A percentile compares a stretch with the other conserved stretches of the same genome.
Evolutionary conservation across 371 early-diverging fungal genomes (phyloP).

Genomic region (Actinomortierella wolfii): DNA sequence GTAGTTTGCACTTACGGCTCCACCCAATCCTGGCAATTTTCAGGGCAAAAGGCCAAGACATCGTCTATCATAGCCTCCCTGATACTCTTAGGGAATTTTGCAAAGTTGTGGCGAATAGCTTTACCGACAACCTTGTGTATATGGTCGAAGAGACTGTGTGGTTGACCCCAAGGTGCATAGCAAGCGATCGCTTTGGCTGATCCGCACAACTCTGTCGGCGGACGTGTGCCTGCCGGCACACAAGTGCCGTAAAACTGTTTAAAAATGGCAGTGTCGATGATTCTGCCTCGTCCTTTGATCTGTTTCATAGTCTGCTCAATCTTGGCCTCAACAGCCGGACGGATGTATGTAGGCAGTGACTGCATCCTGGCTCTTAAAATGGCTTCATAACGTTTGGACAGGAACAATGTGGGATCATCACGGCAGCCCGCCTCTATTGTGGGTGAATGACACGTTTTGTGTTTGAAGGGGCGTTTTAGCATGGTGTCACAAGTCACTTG

Average conservation of each 20-base stretch:
- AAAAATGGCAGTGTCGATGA: constrained; percentile 34
- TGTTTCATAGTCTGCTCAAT: not conserved
- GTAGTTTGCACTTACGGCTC: constrained; percentile 15
- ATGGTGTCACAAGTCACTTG: too few relatives aligned
- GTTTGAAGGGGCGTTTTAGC: too few relatives aligned
- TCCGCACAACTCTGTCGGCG: constrained; percentile 31
- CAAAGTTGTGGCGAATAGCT: constrained; percentile 1
- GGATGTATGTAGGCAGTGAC: too few relatives aligned
- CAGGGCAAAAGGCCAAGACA: constrained; percentile 17
- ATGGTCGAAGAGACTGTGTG: constrained; percentile 16
- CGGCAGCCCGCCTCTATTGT: constrained; percentile 23
- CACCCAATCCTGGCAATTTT: constrained; percentile 30
- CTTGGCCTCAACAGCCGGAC: too few relatives aligned
- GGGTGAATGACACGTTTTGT: not conserved
- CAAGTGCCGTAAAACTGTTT: constrained; percentile 21
- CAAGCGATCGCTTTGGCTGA: constrained; percentile 37
- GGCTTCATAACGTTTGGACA: constrained; percentile 12
- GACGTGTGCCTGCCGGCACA: constrained; percentile 7
- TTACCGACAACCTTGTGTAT: constrained; percentile 15
- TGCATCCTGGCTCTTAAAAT: constrained; percentile 6
- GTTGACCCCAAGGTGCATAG: constrained; percentile 29
- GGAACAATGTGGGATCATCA: constrained; percentile 21
- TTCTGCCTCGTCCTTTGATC: constrained; percentile 8
- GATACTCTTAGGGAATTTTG: not conserved
- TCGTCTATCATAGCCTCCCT: constrained; percentile 15